Evolutionary conservation across 257 asterid species (phyloP).

Genomic region (Lycium barbarum): DNA sequence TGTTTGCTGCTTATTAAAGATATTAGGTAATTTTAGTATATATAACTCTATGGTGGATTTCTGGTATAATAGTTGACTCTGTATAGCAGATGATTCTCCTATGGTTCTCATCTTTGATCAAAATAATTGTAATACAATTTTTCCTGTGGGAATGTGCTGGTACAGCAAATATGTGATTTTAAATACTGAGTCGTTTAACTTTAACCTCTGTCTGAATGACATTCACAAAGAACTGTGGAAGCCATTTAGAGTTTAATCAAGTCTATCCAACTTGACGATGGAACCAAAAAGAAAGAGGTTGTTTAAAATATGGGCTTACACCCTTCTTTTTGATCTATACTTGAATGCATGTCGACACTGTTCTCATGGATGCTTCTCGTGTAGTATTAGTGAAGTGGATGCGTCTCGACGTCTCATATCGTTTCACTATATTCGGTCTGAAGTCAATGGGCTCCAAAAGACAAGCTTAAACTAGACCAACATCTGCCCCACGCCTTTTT

Average conservation of each 20-base stretch:
- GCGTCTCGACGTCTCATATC: no score
- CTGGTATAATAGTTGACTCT: not conserved
- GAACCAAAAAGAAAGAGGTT: not conserved
- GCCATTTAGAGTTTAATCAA: not conserved
- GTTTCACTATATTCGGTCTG: no score
- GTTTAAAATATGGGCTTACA: not conserved
- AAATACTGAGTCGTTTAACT: not conserved
- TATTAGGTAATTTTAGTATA: not conserved
- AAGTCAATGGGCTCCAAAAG: no score
- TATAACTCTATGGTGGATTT: not conserved
- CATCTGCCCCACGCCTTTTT: no score
- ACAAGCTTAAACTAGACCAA: no score
- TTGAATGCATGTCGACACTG: no score
- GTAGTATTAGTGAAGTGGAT: no score
- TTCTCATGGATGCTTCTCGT: no score
- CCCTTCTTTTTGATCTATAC: no score
- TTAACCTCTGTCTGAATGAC: not conserved
- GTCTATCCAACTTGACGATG: not conserved
- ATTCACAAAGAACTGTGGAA: not conserved
- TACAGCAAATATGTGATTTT: not conserved
- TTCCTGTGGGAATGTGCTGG: not conserved
- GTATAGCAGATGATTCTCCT: not conserved
- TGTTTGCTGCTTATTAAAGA: not conserved
- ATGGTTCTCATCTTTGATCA: not conserved
- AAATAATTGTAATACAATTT: slow-evolving; percentile 1